phyloP scores from a whole-genome alignment of 495 filamentous ascomycete genomes.

The Astrothelium subdiscretum region DNA sequence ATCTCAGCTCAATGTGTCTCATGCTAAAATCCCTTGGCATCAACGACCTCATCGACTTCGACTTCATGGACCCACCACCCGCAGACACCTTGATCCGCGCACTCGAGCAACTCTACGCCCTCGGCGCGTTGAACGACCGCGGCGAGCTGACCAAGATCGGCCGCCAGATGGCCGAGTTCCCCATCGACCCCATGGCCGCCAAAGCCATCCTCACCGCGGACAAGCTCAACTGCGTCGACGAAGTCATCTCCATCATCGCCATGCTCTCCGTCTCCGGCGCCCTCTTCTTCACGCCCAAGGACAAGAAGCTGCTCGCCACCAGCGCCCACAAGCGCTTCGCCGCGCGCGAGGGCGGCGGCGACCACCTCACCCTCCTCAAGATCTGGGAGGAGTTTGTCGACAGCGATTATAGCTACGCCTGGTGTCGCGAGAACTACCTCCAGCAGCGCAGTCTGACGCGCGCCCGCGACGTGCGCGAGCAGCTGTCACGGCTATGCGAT shows the following conservation, averaged over 20 bases:
- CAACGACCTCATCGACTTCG: conserved; percentile 86
- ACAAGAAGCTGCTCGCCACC: conserved; percentile 94
- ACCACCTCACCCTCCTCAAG: conserved; percentile 84
- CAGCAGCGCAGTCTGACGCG: conserved; percentile 78
- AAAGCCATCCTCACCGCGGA: conserved; percentile 85
- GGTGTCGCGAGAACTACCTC: conserved; percentile 88
- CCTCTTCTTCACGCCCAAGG: conserved; percentile 91
- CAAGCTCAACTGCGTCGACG: conserved; percentile 80
- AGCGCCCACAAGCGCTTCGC: conserved; percentile 88
- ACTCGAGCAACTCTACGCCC: conserved; percentile 82
- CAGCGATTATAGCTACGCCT: conserved; percentile 75
- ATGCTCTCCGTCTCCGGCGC: conserved; percentile 85
- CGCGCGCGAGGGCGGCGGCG: conserved; percentile 71
- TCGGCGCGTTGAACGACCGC: conserved; percentile 79
- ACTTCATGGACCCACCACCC: conserved; percentile 92
- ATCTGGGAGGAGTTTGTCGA: conserved; percentile 98
- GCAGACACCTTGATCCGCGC: conserved; percentile 85
- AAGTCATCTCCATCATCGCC: conserved; percentile 86
- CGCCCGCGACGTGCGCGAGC: conserved; percentile 86
- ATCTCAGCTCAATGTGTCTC: conserved; percentile 72
- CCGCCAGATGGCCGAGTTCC: conserved; percentile 94
- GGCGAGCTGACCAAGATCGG: conserved; percentile 88
- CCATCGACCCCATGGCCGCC: conserved; percentile 86
- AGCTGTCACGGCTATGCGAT: conserved; percentile 89
- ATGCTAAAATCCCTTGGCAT: conserved; percentile 86